A percentile compares a stretch with the other conserved stretches of the same genome.
Conservation (phyloP, 140 eudicot species). For the Cichorium intybus region DNA sequence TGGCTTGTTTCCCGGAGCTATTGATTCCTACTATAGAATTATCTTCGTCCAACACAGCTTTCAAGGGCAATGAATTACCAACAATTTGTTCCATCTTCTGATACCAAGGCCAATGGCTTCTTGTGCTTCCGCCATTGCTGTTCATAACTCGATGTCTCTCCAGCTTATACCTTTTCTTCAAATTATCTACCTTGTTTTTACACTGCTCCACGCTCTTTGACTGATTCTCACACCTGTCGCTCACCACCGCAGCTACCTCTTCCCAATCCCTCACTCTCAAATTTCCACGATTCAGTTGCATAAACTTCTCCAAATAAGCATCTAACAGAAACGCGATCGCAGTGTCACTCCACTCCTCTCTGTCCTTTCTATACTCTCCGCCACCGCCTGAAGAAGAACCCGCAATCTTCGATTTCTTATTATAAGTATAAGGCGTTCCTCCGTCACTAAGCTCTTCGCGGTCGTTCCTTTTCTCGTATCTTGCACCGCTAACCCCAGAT, state of each 20-base stretch:
- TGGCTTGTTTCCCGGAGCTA: slow-evolving; percentile 48
- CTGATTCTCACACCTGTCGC: slow-evolving; percentile 80
- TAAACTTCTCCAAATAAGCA: slow-evolving; percentile 71
- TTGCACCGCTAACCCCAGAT: slow-evolving; percentile 29
- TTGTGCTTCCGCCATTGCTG: slow-evolving; percentile 49
- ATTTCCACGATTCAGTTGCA: slow-evolving; percentile 78
- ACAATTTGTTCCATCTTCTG: slow-evolving; percentile 85
- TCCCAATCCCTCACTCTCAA: slow-evolving; percentile 93
- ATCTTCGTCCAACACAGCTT: slow-evolving; percentile 61
- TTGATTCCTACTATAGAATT: slow-evolving; percentile 37
- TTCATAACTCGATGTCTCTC: slow-evolving; percentile 68
- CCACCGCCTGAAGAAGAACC: slow-evolving; percentile 33
- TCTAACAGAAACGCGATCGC: slow-evolving; percentile 81
- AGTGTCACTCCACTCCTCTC: slow-evolving; percentile 91
- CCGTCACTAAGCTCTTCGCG: slow-evolving; percentile 69
- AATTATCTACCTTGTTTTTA: slow-evolving; percentile 87
- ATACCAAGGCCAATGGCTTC: slow-evolving; percentile 95
- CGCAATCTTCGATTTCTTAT: slow-evolving; percentile 42
- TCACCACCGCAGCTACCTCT: slow-evolving; percentile 75
- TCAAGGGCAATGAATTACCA: slow-evolving; percentile 50
- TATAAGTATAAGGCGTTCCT: slow-evolving; percentile 49
- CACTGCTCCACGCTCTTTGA: slow-evolving; percentile 89
- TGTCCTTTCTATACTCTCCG: slow-evolving; percentile 76
- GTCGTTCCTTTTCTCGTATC: slow-evolving; percentile 40
- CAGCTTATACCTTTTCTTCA: slow-evolving; percentile 88